These are phyloP conservation scores for Cyberlindnera suaveolens DNA, from an alignment of 805 yeast species.

Conservation along the genomic window DNA sequence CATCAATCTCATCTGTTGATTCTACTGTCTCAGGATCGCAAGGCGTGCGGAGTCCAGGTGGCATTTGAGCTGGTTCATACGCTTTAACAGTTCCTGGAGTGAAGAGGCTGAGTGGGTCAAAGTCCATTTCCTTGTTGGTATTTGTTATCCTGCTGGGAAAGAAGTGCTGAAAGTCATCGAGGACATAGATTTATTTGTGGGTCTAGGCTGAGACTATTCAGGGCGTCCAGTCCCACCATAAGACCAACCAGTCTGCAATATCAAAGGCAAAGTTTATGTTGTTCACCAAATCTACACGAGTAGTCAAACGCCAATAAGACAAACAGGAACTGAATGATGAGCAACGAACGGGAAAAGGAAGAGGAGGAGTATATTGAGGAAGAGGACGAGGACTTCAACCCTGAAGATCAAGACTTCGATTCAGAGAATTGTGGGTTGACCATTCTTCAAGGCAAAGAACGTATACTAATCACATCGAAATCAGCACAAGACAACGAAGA, in stretches of 20 bases:
- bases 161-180: too few species aligned
- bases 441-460: not conserved
- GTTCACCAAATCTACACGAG: not conserved
- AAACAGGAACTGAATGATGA: not conserved
- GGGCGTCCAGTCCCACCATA: too few species aligned
- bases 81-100: constrained; percentile 12
- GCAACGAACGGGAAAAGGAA: constrained; percentile 13
- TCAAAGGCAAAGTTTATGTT: not conserved
- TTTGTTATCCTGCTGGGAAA: too few species aligned
- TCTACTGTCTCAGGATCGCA: not conserved
- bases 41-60: not conserved
- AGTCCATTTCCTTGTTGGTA: constrained; percentile 11
- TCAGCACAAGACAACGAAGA: constrained; percentile 11
- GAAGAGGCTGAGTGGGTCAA: constrained; percentile 33
- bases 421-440: constrained; percentile 29
- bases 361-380: constrained; percentile 47
- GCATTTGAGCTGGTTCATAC: not conserved
- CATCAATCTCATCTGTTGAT: not conserved
- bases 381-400: constrained; percentile 47
- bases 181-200: too few species aligned
- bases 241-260: not conserved
- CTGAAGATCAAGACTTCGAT: constrained; percentile 50
- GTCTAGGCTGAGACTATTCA: too few species aligned
- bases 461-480: not conserved
- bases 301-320: not conserved